Percentiles rank a stretch among this genome's conserved stretches.
Conservation (phyloP, 805 yeast species). For the Myxozyma lipomycoides region DNA sequence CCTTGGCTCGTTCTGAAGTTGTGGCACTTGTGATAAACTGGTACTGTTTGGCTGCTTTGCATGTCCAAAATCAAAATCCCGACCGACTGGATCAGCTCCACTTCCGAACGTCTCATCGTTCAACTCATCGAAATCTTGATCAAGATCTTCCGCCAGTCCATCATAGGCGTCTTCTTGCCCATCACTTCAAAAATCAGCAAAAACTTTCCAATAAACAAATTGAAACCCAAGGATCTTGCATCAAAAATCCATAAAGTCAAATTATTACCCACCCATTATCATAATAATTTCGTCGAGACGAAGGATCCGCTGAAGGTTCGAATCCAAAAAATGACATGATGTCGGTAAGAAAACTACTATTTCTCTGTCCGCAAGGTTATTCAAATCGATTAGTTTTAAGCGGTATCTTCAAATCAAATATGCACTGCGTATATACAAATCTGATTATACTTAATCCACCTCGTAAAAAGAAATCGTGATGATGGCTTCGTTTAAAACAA, state of each 20-base stretch:
- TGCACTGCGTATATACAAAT: too few relatives aligned
- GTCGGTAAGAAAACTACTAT: background rate
- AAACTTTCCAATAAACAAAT: background rate
- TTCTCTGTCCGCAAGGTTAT: background rate
- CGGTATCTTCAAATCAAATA: too few relatives aligned
- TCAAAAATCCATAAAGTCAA: too few relatives aligned
- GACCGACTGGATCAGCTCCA: constrained; percentile 46
- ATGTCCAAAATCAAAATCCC: constrained; percentile 63
- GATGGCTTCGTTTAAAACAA: too few relatives aligned
- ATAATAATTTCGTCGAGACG: constrained; percentile 10
- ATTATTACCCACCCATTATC: constrained; percentile 2
- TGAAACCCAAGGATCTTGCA: too few relatives aligned
- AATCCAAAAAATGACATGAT: constrained; percentile 29
- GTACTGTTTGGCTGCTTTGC: constrained; percentile 32
- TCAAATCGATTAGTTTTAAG: background rate
- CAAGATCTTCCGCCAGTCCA: constrained; percentile 62
- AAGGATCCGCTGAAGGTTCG: constrained; percentile 24
- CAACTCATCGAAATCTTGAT: constrained; percentile 71
- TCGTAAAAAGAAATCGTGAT: too few relatives aligned
- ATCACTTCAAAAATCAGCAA: background rate
- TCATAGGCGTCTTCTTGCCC: constrained; percentile 69
- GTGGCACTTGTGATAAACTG: constrained; percentile 35
- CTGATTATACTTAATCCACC: too few relatives aligned
- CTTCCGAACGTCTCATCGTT: constrained; percentile 77
- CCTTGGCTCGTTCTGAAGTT: background rate